Percentiles rank a stretch among this genome's conserved stretches.
phyloP scores from a whole-genome alignment of 2,329 filamentous ascomycete genomes.

The Lizonia empirigonia region DNA sequence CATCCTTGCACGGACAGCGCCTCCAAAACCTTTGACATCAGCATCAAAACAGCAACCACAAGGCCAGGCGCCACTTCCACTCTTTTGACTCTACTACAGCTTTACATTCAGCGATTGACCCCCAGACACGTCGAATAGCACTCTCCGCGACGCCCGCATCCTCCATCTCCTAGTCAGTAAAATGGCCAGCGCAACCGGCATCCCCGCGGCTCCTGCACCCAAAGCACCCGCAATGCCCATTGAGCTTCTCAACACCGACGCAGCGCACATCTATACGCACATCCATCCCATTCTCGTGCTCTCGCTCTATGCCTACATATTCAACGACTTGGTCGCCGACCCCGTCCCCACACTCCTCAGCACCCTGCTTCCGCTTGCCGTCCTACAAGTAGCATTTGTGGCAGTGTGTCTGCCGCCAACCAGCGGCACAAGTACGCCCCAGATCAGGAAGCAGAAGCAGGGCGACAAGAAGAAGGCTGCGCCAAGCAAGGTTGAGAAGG shows the following conservation, averaged over 20 bases:
- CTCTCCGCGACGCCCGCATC: not conserved
- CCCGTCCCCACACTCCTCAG: constrained; percentile 68
- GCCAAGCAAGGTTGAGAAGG: constrained; percentile 32
- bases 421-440: constrained; percentile 41
- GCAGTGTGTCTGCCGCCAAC: constrained; percentile 64
- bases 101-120: not conserved
- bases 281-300: constrained; percentile 72
- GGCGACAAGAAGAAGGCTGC: constrained; percentile 48
- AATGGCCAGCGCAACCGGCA: constrained; percentile 37
- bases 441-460: constrained; percentile 59
- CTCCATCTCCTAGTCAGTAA: constrained; percentile 4
- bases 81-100: constrained; percentile 17
- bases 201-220: constrained; percentile 28
- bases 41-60: constrained; percentile 15
- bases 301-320: constrained; percentile 66
- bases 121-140: not conserved
- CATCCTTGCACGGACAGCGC: constrained; percentile 25
- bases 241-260: constrained; percentile 54
- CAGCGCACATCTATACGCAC: constrained; percentile 64
- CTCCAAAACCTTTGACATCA: constrained; percentile 22
- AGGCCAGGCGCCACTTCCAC: constrained; percentile 30
- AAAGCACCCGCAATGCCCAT: constrained; percentile 48
- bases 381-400: constrained; percentile 66
- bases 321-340: constrained; percentile 70
- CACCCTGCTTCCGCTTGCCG: constrained; percentile 66